These are phyloP conservation scores for Trypanosoma caninum DNA, from an alignment of 208 protist species.

Conservation along the genomic window DNA sequence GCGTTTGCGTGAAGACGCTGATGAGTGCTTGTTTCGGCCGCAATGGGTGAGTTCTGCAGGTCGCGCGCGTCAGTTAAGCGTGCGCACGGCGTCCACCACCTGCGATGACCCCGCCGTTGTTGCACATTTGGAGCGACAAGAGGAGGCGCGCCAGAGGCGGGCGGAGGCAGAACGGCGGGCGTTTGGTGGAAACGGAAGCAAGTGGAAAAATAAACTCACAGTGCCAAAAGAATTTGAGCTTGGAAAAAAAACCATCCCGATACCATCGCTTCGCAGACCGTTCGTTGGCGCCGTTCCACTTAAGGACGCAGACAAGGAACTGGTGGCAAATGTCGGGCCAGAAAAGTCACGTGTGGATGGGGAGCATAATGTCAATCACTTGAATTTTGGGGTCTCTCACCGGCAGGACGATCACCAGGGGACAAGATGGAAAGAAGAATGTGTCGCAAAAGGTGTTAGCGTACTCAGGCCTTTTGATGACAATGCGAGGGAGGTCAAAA, in stretches of 20 bases:
- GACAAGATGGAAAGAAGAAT: no score
- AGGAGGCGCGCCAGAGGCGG: slow-evolving; percentile 33
- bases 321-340: neutral
- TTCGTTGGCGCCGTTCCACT: slow-evolving; percentile 11
- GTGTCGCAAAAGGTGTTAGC: no score
- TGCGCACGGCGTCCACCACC: neutral
- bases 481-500: neutral
- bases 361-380: slow-evolving; percentile 1
- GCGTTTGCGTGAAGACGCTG: slow-evolving; percentile 21
- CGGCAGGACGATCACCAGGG: no score
- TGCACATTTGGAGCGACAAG: slow-evolving; percentile 36
- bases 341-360: neutral
- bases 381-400: no score
- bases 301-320: neutral
- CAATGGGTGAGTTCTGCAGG: neutral
- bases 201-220: slow-evolving; percentile 36
- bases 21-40: slow-evolving; percentile 51
- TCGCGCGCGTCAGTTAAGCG: neutral
- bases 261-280: slow-evolving; percentile 53
- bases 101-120: slow-evolving; percentile 28
- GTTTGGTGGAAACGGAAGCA: slow-evolving; percentile 17
- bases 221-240: slow-evolving; percentile 39
- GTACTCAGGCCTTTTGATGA: neutral
- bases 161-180: slow-evolving; percentile 26
- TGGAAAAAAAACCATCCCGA: slow-evolving; percentile 31